Evolutionary conservation across 2,329 filamentous ascomycete genomes (phyloP), one percentile per base, ranked within the genome.

Genomic region (Fusarium sp.): DNA sequence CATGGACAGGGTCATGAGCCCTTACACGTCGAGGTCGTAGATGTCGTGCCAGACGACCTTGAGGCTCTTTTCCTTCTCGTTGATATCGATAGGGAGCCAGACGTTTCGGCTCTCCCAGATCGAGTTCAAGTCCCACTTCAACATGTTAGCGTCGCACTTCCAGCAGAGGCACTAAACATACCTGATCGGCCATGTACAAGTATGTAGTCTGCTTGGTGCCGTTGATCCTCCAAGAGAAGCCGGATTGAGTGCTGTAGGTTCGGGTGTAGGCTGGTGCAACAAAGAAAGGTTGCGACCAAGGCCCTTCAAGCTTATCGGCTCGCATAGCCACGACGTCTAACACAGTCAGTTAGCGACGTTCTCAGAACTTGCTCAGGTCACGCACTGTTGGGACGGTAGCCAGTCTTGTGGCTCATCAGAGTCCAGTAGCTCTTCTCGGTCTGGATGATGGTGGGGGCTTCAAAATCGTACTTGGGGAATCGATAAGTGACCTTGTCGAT

Each of bases 321-420:
- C 81, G 78, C 73, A 83, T 82, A 2, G 80, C 81, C n/a, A 85
- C 81, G 6, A 85, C 82, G 47, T 84, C 70, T 72, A 8, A 0
- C 0, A 3, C 0, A 1, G 27, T 65, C 8, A 67, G 33, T 21
- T 17, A 4, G 6, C 13, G 3, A 3, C 4, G 1, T 1, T 4
- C 2, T 4, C 1, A 2, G 5, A 4, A 1, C 1, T 2, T 14
- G 1, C 1, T 0, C 4, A 9, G 1, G 8, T 1, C 0, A 49
- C 69, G 41, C 36, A 72, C 71, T 86, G 47, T 87, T 87, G 1
- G 84, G 84, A n/a, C 84, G 75, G 50, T 87, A 87, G 0, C 84
- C 84, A 0, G 84, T 87, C 75, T 87, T 87, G 60, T 87, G 84
- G 62, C 82, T 85, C 84, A 87, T 86, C 32, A 87, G 66, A 0